Evolutionary conservation across 805 yeast species (phyloP).

Genomic region (Candida dendrica): DNA sequence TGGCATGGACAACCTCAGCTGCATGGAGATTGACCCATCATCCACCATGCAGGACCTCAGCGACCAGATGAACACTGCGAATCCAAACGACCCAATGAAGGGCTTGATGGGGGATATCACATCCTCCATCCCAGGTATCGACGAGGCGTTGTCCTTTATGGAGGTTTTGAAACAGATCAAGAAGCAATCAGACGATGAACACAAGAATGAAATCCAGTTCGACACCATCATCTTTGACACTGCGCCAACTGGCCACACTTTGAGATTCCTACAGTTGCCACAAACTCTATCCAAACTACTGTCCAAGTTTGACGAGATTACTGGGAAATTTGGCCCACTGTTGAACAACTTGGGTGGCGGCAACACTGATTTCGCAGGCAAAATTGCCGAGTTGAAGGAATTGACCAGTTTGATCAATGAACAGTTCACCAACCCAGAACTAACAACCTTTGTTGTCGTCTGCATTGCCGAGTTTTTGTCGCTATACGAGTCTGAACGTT

Average conservation of each 20-base stretch:
- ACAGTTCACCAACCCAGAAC: slow-evolving; percentile 92
- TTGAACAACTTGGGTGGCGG: slow-evolving; percentile 72
- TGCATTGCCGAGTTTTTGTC: slow-evolving; percentile 97
- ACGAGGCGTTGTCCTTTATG: slow-evolving; percentile 95
- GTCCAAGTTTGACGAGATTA: slow-evolving; percentile 79
- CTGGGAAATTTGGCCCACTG: slow-evolving; percentile 87
- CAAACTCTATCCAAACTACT: slow-evolving; percentile 83
- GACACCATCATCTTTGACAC: slow-evolving; percentile 95
- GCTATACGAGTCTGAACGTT: slow-evolving; percentile 92
- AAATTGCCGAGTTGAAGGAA: slow-evolving; percentile 72
- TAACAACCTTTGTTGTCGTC: slow-evolving; percentile 93
- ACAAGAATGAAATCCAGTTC: slow-evolving; percentile 39
- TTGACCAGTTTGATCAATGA: slow-evolving; percentile 83
- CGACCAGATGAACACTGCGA: slow-evolving; percentile 31
- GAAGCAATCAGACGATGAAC: slow-evolving; percentile 43
- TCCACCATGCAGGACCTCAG: slow-evolving; percentile 88
- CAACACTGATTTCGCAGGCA: slow-evolving; percentile 62
- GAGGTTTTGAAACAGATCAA: slow-evolving; percentile 96
- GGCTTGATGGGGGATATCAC: slow-evolving; percentile 85
- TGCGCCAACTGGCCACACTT: slow-evolving; percentile 99
- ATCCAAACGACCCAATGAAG: slow-evolving; percentile 48
- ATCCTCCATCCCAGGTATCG: slow-evolving; percentile 95
- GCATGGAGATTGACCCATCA: slow-evolving; percentile 98
- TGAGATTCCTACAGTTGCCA: slow-evolving; percentile 91
- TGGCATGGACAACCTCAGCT: slow-evolving; percentile 79